Evolutionary conservation across 2,329 filamentous ascomycete genomes (phyloP), one percentile per base, ranked within the genome.

Genomic region (Paracorniculantispora psalliotae): DNA sequence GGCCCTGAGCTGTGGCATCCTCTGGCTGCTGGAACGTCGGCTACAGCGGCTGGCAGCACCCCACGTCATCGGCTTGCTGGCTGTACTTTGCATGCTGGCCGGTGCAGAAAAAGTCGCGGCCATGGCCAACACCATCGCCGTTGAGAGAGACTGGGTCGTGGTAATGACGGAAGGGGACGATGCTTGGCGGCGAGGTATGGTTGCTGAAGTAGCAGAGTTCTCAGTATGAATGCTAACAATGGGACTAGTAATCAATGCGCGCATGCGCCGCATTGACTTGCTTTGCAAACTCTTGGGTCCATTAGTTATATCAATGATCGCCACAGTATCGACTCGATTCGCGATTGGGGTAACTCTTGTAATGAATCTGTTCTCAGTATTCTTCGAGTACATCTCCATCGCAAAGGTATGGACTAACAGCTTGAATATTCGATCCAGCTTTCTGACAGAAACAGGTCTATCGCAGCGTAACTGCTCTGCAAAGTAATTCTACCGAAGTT

Each of bases 251-350:
- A 68, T 85, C 26, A 86, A 86, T 66, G 78, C 82, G 2, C 74
- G 75, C n/a, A 85, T 86, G 79, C 77, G 83, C n/a, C 78, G 84
- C 4, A 85, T 86, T 47, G 83, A 86, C 60, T 72, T 86, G 5
- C 67, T 81, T 17, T 85, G 83, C 71, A 86, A 86, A 64, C 73
- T 86, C 1, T 59, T 82, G 1, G 82, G 79, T 0, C 84, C 83
- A 0, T 71, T 86, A 2, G 72, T 75, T n/a, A 80, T 86, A 33
- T 78, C 81, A 1, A 65, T 83, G 1, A 63, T 85, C 0, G 79
- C 82, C 50, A 75, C 71, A 0, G 69, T 68, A 2, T 84, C 81
- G 0, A 79, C 80, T 0, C 68, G 65, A 25, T 59, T 74, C 2
- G 82, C 83, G 6, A 79, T 86, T 19, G 67, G 75, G 39, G 69